phyloP scores from a whole-genome alignment of 116 monocot genomes.

The Posidonia oceanica region DNA sequence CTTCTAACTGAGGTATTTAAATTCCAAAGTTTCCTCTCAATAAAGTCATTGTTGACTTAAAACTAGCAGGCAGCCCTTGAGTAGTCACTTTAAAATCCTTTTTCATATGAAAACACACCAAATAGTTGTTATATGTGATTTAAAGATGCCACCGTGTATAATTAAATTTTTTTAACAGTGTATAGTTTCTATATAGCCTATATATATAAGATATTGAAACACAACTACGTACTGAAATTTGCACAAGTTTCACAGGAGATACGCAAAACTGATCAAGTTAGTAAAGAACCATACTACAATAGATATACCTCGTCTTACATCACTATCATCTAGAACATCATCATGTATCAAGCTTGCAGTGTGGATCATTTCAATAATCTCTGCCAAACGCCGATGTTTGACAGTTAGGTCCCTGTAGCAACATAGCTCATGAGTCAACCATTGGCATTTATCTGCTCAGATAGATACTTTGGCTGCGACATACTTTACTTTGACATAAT shows the following conservation, averaged over 20 bases:
- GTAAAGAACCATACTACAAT: neutral
- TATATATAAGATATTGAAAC: no score
- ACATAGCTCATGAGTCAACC: neutral
- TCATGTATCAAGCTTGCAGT: constrained; percentile 98
- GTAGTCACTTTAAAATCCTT: no score
- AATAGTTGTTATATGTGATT: no score
- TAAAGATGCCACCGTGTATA: no score
- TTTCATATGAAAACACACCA: no score
- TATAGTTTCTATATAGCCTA: no score
- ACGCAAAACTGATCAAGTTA: neutral
- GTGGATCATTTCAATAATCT: constrained; percentile 98
- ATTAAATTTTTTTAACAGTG: no score
- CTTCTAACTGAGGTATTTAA: no score
- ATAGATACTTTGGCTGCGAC: neutral
- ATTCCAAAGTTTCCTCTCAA: no score
- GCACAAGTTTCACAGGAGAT: neutral
- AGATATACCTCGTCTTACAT: constrained; percentile 62
- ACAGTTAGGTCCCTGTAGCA: constrained; percentile 56
- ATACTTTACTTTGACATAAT: neutral
- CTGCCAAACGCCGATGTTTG: constrained; percentile 78
- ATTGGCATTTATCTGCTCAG: neutral
- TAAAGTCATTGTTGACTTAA: no score
- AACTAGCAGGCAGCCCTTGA: no score
- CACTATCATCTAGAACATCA: constrained; percentile 94
- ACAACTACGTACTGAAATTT: no score